A percentile compares a stretch with the other conserved stretches of the same genome.
Evolutionary conservation across 441 rosid genomes (phyloP).

Genomic region (Lepidium campestre): DNA sequence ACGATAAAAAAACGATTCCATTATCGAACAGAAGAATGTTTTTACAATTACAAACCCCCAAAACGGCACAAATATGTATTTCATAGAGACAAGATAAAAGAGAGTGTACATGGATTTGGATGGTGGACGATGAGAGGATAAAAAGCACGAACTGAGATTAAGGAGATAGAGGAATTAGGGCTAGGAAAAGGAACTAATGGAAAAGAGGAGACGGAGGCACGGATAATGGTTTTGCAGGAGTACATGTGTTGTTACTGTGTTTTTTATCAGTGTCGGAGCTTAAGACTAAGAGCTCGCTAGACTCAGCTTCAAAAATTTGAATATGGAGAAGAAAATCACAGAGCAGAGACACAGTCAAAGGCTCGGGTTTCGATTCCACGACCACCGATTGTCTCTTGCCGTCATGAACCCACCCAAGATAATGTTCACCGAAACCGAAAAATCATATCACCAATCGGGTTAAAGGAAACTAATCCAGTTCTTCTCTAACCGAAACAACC

Average conservation of each 20-base stretch:
- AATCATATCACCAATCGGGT: too few relatives aligned
- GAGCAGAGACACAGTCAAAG: not conserved
- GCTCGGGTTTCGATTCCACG: not conserved
- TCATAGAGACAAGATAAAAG: not conserved
- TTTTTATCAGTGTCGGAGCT: not conserved
- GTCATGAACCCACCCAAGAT: not conserved
- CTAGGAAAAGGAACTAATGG: conserved; percentile 20
- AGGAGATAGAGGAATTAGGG: conserved; percentile 12
- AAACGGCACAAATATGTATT: not conserved
- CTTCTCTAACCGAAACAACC: too few relatives aligned
- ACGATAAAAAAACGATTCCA: not conserved
- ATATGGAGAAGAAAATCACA: not conserved
- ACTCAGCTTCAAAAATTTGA: not conserved
- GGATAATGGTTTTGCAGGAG: conserved; percentile 40
- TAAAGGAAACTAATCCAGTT: too few relatives aligned
- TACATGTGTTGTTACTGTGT: conserved; percentile 26
- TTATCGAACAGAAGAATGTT: not conserved
- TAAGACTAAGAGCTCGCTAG: not conserved
- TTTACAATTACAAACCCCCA: too few relatives aligned
- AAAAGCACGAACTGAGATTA: conserved; percentile 22
- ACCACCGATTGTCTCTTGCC: not conserved
- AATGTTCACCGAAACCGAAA: too few relatives aligned
- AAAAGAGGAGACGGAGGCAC: conserved; percentile 31
- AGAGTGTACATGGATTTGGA: conserved; percentile 17
- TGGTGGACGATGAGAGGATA: conserved; percentile 17